Evolutionary conservation across 2,329 filamentous ascomycete species (phyloP).

Genomic region (Capronia americana): DNA sequence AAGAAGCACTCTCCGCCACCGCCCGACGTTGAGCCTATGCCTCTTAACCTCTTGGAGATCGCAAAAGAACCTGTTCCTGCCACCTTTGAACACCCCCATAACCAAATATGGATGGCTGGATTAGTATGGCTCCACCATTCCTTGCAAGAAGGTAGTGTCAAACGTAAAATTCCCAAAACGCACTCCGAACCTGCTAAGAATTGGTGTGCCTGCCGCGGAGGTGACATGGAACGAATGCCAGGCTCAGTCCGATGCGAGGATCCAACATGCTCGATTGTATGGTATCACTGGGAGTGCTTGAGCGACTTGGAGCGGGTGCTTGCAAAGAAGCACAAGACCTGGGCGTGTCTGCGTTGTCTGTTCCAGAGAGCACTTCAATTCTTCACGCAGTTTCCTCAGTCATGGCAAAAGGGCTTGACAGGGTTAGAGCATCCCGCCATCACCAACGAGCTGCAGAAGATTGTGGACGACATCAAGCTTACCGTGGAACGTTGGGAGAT

Average conservation of each 20-base stretch:
- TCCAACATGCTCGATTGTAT: neutral
- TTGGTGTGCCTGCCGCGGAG: neutral
- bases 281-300: neutral
- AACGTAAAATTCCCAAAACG: neutral
- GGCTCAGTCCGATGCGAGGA: neutral
- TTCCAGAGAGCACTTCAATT: neutral
- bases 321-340: neutral
- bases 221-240: neutral
- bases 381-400: neutral
- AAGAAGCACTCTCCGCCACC: neutral
- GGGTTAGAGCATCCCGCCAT: neutral
- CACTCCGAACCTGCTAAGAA: neutral
- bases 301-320: neutral
- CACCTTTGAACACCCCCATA: neutral
- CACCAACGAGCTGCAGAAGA: neutral
- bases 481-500: neutral
- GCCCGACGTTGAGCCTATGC: neutral
- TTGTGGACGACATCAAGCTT: neutral
- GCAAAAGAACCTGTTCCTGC: neutral
- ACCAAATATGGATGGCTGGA: neutral
- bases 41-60: neutral
- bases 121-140: neutral
- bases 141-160: neutral
- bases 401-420: neutral
- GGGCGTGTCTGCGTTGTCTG: neutral